These are phyloP conservation scores for Aspergillus felis DNA, from an alignment of 2,329 filamentous ascomycete genomes.

Conservation along the genomic window DNA sequence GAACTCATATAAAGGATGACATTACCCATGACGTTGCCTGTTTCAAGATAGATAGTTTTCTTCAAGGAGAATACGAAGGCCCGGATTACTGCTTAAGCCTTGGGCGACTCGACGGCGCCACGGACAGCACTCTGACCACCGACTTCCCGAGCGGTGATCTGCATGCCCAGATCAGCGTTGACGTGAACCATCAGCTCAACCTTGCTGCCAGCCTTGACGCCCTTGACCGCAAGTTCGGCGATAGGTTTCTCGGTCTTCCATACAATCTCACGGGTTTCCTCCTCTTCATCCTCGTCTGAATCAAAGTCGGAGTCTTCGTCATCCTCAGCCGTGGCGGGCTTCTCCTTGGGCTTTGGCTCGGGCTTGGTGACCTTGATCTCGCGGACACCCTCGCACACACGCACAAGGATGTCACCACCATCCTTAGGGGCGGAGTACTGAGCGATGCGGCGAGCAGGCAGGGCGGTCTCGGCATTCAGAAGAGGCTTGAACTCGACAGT, in stretches of 20 bases:
- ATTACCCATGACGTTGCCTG: constrained; percentile 4
- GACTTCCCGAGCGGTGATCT: constrained; percentile 77
- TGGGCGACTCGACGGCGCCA: constrained; percentile 50
- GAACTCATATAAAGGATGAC: constrained; percentile 1
- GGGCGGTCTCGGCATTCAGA: constrained; percentile 79
- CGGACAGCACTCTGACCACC: constrained; percentile 82
- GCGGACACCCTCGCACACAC: constrained; percentile 79
- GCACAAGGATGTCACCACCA: constrained; percentile 83
- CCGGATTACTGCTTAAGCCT: constrained; percentile 21
- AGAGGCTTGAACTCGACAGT: constrained; percentile 74
- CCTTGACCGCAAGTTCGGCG: constrained; percentile 80
- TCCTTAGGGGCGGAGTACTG: constrained; percentile 72
- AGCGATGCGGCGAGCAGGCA: constrained; percentile 80
- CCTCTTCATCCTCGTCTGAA: constrained; percentile 63
- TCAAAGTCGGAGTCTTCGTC: constrained; percentile 60
- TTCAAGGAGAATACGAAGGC: constrained; percentile 4
- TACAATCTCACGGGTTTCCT: constrained; percentile 83
- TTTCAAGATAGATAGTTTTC: not conserved
- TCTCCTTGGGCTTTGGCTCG: constrained; percentile 68
- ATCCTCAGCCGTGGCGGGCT: constrained; percentile 55
- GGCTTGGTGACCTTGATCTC: constrained; percentile 93
- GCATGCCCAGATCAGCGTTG: constrained; percentile 71
- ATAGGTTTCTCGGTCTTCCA: constrained; percentile 84
- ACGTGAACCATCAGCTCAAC: constrained; percentile 93
- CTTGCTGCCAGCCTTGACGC: constrained; percentile 81